Conservation (phyloP, 1,284 basidiomycete species). For the Marasmius oreades region DNA sequence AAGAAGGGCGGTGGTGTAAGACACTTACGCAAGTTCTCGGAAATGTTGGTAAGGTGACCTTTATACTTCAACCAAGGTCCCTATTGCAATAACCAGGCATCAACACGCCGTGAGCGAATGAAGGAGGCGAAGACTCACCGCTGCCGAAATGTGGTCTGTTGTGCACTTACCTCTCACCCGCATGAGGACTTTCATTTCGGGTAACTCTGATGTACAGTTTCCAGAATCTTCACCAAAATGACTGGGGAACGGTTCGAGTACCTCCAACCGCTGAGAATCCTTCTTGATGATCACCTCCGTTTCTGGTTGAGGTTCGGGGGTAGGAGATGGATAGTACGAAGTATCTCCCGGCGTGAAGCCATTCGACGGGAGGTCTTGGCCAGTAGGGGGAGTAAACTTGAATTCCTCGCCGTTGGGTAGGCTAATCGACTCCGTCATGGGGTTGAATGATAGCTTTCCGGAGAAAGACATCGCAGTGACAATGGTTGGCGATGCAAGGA, state of each 20-base stretch:
- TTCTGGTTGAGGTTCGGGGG: constrained; percentile 74
- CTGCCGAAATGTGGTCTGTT: constrained; percentile 96
- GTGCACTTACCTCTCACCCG: constrained; percentile 96
- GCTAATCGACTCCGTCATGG: constrained; percentile 78
- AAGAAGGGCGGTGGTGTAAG: neutral
- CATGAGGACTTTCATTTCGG: constrained; percentile 81
- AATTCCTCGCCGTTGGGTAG: constrained; percentile 78
- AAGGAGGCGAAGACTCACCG: constrained; percentile 43
- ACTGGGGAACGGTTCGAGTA: constrained; percentile 83
- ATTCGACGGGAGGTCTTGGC: constrained; percentile 78
- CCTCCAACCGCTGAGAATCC: constrained; percentile 84
- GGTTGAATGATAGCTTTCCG: constrained; percentile 94
- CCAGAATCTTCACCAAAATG: constrained; percentile 60
- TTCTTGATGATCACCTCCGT: constrained; percentile 78
- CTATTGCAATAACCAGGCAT: constrained; percentile 31
- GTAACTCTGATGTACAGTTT: constrained; percentile 71
- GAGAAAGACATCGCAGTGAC: constrained; percentile 98
- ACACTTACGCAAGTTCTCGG: constrained; percentile 88
- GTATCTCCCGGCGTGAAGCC: constrained; percentile 85
- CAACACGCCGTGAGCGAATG: constrained; percentile 2
- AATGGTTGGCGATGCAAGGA: constrained; percentile 94
- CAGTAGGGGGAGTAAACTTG: constrained; percentile 83
- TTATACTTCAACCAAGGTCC: constrained; percentile 99
- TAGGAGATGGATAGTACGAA: constrained; percentile 76
- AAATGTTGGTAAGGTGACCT: constrained; percentile 93